These are phyloP conservation scores for Perkinsela sp. DNA, from an alignment of 208 protist genomes.

Conservation along the genomic window DNA sequence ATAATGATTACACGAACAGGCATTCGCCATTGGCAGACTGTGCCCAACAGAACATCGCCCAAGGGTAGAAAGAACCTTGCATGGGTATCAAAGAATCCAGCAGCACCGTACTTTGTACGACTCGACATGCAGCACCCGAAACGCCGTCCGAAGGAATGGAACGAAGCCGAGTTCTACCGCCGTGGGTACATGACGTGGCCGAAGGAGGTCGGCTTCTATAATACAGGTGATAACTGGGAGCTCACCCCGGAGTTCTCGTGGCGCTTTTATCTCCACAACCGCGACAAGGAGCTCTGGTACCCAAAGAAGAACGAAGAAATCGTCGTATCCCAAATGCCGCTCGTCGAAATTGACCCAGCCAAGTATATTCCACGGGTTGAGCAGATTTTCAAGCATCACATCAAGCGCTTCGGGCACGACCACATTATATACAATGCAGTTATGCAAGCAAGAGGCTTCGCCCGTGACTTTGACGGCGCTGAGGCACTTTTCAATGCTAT, in stretches of 20 bases:
- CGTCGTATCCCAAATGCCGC: slow-evolving; percentile 35
- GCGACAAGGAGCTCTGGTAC: slow-evolving; percentile 37
- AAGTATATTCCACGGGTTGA: slow-evolving; percentile 27
- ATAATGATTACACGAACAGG: not conserved
- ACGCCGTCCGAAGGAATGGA: slow-evolving; percentile 46
- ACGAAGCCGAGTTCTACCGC: slow-evolving; percentile 37
- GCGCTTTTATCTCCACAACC: slow-evolving; percentile 22
- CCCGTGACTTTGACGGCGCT: slow-evolving; percentile 12
- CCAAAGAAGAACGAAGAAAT: slow-evolving; percentile 42
- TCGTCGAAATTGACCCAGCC: slow-evolving; percentile 27
- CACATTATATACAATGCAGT: slow-evolving; percentile 69
- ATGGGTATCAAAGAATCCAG: slow-evolving; percentile 44
- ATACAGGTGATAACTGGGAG: slow-evolving; percentile 62
- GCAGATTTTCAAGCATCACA: slow-evolving; percentile 39
- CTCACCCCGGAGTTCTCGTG: slow-evolving; percentile 40
- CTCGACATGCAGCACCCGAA: slow-evolving; percentile 42
- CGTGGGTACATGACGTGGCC: slow-evolving; percentile 61
- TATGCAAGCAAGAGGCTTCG: slow-evolving; percentile 57
- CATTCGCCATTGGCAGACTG: not conserved
- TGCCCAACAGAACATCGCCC: not conserved
- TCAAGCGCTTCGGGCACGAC: slow-evolving; percentile 52
- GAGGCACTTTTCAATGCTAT: slow-evolving; percentile 6
- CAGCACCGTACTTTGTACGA: slow-evolving; percentile 36
- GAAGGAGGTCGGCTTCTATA: slow-evolving; percentile 61
- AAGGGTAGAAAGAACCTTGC: slow-evolving; percentile 52